phyloP scores from a whole-genome alignment of 1,284 basidiomycete genomes.

The Ustilago bromivora region DNA sequence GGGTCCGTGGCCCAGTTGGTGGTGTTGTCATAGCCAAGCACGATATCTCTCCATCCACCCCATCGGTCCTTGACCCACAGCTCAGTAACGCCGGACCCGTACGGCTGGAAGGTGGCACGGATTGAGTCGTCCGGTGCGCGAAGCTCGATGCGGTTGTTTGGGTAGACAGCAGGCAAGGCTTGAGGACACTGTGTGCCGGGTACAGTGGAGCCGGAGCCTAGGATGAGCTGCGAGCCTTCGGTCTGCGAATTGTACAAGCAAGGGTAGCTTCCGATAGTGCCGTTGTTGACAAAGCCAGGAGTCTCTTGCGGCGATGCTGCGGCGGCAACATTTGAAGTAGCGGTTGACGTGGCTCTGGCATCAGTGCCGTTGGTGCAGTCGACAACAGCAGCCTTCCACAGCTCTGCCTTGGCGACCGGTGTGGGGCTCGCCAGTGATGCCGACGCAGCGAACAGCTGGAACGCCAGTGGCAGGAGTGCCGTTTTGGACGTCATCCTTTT shows the following conservation, averaged over 20 bases:
- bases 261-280: conserved; percentile 57
- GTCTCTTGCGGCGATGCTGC: conserved; percentile 35
- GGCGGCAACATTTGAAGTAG: background rate
- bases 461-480: conserved; percentile 28
- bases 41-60: conserved; percentile 56
- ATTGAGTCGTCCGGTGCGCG: conserved; percentile 61
- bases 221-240: conserved; percentile 35
- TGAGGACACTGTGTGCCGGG: conserved; percentile 36
- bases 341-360: conserved; percentile 6
- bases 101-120: conserved; percentile 57
- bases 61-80: conserved; percentile 63
- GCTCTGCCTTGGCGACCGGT: conserved; percentile 8
- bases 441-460: conserved; percentile 37
- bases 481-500: conserved; percentile 22
- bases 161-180: conserved; percentile 54
- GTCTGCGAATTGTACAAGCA: conserved; percentile 39
- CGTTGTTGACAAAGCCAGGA: conserved; percentile 62
- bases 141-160: conserved; percentile 58
- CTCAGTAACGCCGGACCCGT: conserved; percentile 60
- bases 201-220: conserved; percentile 36
- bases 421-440: conserved; percentile 27
- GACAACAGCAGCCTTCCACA: conserved; percentile 7
- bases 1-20: conserved; percentile 63
- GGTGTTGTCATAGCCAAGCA: conserved; percentile 65
- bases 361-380: conserved; percentile 16